Conservation (phyloP, 768 basidiomycete species). For the Xerocomellus amylosporus region DNA sequence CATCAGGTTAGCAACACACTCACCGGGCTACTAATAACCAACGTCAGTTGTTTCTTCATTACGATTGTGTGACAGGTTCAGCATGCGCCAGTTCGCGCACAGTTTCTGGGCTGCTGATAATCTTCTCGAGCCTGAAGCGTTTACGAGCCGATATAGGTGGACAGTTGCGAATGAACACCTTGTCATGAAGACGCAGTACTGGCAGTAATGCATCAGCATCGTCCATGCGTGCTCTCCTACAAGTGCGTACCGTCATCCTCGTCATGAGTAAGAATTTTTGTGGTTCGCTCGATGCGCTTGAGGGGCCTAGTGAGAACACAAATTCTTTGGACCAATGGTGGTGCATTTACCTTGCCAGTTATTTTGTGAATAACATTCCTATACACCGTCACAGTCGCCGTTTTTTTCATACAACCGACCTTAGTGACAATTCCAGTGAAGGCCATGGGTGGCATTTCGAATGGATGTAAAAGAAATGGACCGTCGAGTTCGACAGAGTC, state of each 20-base stretch:
- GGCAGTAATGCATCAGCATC: slow-evolving; percentile 6
- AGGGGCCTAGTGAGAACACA: background rate
- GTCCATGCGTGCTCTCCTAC: background rate
- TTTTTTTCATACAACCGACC: slow-evolving; percentile 80
- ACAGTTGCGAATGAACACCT: slow-evolving; percentile 78
- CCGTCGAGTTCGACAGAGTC: too few species aligned
- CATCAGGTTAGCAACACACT: background rate
- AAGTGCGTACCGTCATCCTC: slow-evolving; percentile 58
- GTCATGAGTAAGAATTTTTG: slow-evolving; percentile 78
- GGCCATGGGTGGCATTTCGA: slow-evolving; percentile 72
- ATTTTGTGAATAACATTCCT: slow-evolving; percentile 67
- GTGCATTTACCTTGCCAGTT: slow-evolving; percentile 66
- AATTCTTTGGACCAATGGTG: background rate
- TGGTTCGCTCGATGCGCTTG: slow-evolving; percentile 71
- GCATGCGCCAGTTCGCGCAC: slow-evolving; percentile 45
- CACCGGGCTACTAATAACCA: background rate
- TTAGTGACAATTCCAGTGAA: slow-evolving; percentile 76
- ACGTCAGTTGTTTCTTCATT: background rate
- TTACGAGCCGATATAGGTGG: slow-evolving; percentile 78
- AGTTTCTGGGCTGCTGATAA: slow-evolving; percentile 66
- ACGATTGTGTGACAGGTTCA: slow-evolving; percentile 1
- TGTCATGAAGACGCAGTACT: slow-evolving; percentile 68
- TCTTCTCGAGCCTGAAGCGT: slow-evolving; percentile 65
- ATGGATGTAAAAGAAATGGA: background rate
- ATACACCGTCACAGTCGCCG: slow-evolving; percentile 78